phyloP scores from a whole-genome alignment of 2,329 filamentous ascomycete species.

The Epichloe scottii region DNA sequence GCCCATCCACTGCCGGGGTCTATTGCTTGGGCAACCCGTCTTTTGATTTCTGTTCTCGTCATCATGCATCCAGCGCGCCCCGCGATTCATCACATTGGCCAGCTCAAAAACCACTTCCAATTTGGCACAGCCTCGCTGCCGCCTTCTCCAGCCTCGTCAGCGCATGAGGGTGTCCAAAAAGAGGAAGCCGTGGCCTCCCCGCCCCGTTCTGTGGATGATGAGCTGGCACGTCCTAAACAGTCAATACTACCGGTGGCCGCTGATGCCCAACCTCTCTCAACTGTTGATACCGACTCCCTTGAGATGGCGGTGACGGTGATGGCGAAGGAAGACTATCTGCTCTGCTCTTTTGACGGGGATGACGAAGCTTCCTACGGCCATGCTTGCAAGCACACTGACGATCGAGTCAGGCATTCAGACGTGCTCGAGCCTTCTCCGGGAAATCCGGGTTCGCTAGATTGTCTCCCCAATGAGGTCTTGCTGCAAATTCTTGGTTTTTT shows the following conservation, averaged over 20 bases:
- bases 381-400: not conserved
- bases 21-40: constrained; percentile 1
- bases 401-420: not conserved
- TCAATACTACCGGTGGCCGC: not conserved
- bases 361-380: not conserved
- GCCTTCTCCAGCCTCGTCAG: not conserved
- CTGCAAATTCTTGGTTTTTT: constrained; percentile 42
- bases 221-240: constrained; percentile 1
- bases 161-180: not conserved
- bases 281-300: not conserved
- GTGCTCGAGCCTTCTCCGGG: not conserved
- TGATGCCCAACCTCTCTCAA: not conserved
- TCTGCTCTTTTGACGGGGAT: not conserved
- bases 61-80: constrained; percentile 5
- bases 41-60: constrained; percentile 5
- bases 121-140: not conserved
- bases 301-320: not conserved
- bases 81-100: not conserved
- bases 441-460: constrained; percentile 18
- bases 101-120: not conserved
- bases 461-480: constrained; percentile 44
- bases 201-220: not conserved
- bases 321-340: not conserved
- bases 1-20: not conserved
- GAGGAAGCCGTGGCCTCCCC: not conserved